Base-by-base conservation (phyloP, 2,329 filamentous ascomycete species). In the Camillea tinctor region DNA sequence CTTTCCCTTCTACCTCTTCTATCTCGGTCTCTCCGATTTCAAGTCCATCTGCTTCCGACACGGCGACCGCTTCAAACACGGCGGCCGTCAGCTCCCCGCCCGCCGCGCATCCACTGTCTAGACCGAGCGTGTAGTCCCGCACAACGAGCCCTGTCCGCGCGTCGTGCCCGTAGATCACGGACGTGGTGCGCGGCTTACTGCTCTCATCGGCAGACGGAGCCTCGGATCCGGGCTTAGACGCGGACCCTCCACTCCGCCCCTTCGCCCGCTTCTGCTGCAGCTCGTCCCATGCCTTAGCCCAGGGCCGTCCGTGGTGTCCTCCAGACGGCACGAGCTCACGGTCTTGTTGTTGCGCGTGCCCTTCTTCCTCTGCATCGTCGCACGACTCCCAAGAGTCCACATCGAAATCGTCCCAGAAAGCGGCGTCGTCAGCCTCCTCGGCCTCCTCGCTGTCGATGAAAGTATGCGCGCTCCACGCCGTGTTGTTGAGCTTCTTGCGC, bases 151-250 rank as follows among this genome's bases (percentile, higher is more conserved):
- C 93, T 2, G 78, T 77, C 69, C 88, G 88, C 21, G 92, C 85
- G 72, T 97, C 92, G 72, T 98, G 94, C 4, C 93, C 93, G 74
- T 96, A 97, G 59, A 96, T 82, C 49, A 96, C 89, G 0, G 90
- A 92, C 49, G 80, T n/a, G n/a, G n/a, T n/a, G n/a, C n/a, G n/a
- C n/a, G n/a, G n/a, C n/a, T n/a, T n/a, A n/a, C n/a, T n/a, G n/a
- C n/a, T n/a, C n/a, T 84, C 64, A 50, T 84, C 79, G 26, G 75
- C 66, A 13, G 63, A 53, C 24, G 69, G 63, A 52, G 60, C 26
- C 13, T 11, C 26, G 7, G 26, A 15, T 44, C 36, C 36, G 11
- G 13, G 36, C 36, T 3, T 15, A 2, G 6, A 2, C 36, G 8
- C 26, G 26, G 26, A 30, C 26, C 26, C 26, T n/a, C n/a, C n/a